A percentile compares a stretch with the other conserved stretches of the same genome.
Conservation (phyloP, 2,329 filamentous ascomycete genomes). For the Fusarium haematococcum region DNA sequence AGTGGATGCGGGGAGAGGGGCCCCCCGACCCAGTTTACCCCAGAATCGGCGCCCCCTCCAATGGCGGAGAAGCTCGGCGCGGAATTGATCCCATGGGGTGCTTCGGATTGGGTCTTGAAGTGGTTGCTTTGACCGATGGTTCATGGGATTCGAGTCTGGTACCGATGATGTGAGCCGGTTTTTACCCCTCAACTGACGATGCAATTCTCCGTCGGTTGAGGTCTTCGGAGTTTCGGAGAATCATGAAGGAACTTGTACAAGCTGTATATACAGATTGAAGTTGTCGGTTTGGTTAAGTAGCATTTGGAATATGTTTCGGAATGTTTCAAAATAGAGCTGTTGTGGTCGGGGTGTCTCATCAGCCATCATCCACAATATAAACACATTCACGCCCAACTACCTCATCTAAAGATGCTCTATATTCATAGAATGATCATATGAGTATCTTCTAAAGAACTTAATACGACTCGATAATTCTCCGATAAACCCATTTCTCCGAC, state of each 20-base stretch:
- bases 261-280: background rate
- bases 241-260: background rate
- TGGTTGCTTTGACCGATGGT: conserved; percentile 2
- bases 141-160: background rate
- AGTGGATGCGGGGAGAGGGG: background rate
- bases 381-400: background rate
- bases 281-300: background rate
- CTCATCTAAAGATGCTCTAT: too few relatives aligned
- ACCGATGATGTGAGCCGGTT: conserved; percentile 1
- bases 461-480: background rate
- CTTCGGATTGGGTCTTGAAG: background rate
- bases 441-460: background rate
- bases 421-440: background rate
- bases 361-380: background rate
- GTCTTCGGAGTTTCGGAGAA: conserved; percentile 26
- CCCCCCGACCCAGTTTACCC: conserved; percentile 15
- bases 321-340: background rate
- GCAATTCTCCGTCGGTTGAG: background rate
- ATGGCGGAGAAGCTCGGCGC: background rate
- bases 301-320: background rate
- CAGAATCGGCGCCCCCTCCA: conserved; percentile 15
- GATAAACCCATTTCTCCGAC: background rate
- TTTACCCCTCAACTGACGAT: conserved; percentile 4
- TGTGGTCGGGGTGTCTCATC: background rate
- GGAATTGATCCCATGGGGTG: background rate